Conservation (phyloP, 2,329 filamentous ascomycete genomes). For the Fusarium acutatum region DNA sequence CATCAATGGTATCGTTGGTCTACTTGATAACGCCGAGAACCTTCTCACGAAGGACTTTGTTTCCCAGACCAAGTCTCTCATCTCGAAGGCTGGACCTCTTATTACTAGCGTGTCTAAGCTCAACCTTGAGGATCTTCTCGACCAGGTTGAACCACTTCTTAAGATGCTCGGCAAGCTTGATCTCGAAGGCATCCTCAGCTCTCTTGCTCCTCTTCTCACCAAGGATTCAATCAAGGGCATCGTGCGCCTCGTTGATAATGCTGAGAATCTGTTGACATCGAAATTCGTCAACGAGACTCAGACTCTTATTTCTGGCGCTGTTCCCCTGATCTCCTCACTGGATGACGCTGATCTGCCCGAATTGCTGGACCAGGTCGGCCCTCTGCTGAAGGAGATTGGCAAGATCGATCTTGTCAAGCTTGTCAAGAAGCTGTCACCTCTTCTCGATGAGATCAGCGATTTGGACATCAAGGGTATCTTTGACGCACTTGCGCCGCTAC, state of each 20-base stretch:
- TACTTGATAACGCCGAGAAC: constrained; percentile 46
- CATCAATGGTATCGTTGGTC: constrained; percentile 45
- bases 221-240: constrained; percentile 43
- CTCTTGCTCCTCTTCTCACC: constrained; percentile 42
- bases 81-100: constrained; percentile 44
- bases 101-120: constrained; percentile 45
- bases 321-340: constrained; percentile 35
- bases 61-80: constrained; percentile 37
- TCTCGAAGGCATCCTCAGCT: constrained; percentile 41
- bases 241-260: constrained; percentile 44
- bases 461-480: constrained; percentile 47
- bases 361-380: constrained; percentile 40
- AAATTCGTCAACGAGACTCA: constrained; percentile 44
- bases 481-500: constrained; percentile 45
- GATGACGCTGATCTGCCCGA: constrained; percentile 37
- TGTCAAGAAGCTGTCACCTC: constrained; percentile 41
- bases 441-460: constrained; percentile 43
- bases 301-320: constrained; percentile 41
- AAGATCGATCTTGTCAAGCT: constrained; percentile 45
- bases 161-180: constrained; percentile 44
- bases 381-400: constrained; percentile 44
- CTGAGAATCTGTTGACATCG: constrained; percentile 39
- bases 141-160: constrained; percentile 48
- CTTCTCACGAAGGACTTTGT: constrained; percentile 44
- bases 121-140: constrained; percentile 45